A percentile compares a stretch with the other conserved stretches of the same genome.
phyloP scores from a whole-genome alignment of 495 filamentous ascomycete species.

The Acidomyces sp. region DNA sequence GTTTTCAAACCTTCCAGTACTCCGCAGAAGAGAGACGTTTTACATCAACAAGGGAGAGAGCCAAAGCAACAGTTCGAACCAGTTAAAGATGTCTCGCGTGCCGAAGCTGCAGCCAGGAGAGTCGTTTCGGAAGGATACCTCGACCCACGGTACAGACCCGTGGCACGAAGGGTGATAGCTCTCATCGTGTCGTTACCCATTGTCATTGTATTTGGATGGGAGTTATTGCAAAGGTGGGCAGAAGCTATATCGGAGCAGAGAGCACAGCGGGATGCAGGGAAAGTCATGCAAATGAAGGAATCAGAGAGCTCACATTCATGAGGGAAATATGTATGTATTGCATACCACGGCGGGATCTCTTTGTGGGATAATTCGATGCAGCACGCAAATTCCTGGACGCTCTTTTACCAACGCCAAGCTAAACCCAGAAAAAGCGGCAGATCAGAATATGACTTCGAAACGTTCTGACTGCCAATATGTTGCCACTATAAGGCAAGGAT shows the following conservation, averaged over 20 bases:
- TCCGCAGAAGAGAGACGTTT: not conserved
- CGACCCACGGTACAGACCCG: slow-evolving; percentile 14
- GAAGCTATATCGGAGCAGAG: not conserved
- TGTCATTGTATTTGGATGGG: slow-evolving; percentile 5
- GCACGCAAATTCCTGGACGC: no score
- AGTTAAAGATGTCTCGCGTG: slow-evolving; percentile 6
- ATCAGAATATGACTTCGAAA: not conserved
- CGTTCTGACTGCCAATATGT: not conserved
- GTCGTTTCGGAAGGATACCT: slow-evolving; percentile 3
- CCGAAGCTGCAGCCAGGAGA: slow-evolving; percentile 2
- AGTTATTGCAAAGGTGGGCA: slow-evolving; percentile 6
- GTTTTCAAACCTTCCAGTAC: slow-evolving; percentile 43
- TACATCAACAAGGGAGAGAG: not conserved
- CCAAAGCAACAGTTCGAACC: not conserved
- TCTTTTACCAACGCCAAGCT: not conserved
- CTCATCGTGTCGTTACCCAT: slow-evolving; percentile 9
- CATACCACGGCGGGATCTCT: no score
- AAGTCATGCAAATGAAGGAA: not conserved
- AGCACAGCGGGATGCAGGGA: not conserved
- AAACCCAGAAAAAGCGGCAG: not conserved
- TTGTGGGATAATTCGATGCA: no score
- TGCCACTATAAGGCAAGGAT: not conserved
- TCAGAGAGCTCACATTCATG: no score
- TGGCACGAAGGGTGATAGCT: not conserved
- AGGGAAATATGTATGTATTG: no score